Conservation (phyloP, 768 basidiomycete species). For the Chalciporus chontae region DNA sequence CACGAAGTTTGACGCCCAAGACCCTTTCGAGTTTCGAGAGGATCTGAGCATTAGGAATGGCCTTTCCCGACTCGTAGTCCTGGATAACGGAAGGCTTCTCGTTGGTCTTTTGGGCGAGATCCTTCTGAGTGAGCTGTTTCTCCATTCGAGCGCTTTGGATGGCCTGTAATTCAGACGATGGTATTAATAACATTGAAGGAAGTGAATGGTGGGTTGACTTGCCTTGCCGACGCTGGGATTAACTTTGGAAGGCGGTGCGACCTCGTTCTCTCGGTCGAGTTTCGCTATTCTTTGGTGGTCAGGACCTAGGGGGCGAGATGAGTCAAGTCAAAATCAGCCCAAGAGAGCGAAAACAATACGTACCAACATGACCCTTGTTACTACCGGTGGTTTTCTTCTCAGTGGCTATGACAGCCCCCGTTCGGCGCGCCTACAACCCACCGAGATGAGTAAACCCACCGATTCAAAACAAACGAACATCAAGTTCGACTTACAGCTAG, state of each 20-base stretch:
- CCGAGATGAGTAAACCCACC: constrained; percentile 6
- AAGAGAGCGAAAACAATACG: constrained; percentile 11
- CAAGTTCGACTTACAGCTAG: constrained; percentile 49
- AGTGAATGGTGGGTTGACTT: constrained; percentile 14
- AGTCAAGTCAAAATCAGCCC: neutral
- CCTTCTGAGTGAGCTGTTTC: constrained; percentile 83
- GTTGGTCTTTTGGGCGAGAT: constrained; percentile 88
- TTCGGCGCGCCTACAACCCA: constrained; percentile 59
- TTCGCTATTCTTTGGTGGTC: constrained; percentile 94
- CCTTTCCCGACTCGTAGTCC: constrained; percentile 87
- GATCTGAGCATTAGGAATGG: constrained; percentile 83
- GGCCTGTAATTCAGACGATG: constrained; percentile 45
- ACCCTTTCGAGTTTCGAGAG: constrained; percentile 84
- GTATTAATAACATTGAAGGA: neutral
- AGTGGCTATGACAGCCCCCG: constrained; percentile 73
- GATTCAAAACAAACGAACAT: neutral
- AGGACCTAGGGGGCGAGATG: constrained; percentile 51
- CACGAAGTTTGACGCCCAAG: constrained; percentile 86
- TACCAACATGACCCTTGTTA: constrained; percentile 80
- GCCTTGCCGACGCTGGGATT: constrained; percentile 70
- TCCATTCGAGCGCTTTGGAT: constrained; percentile 80
- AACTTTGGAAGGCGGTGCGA: constrained; percentile 86
- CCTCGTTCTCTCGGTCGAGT: constrained; percentile 93
- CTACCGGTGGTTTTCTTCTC: constrained; percentile 74
- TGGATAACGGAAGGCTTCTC: constrained; percentile 86